phyloP scores from a whole-genome alignment of 208 protist genomes.

The Acanthamoeba royreba region DNA sequence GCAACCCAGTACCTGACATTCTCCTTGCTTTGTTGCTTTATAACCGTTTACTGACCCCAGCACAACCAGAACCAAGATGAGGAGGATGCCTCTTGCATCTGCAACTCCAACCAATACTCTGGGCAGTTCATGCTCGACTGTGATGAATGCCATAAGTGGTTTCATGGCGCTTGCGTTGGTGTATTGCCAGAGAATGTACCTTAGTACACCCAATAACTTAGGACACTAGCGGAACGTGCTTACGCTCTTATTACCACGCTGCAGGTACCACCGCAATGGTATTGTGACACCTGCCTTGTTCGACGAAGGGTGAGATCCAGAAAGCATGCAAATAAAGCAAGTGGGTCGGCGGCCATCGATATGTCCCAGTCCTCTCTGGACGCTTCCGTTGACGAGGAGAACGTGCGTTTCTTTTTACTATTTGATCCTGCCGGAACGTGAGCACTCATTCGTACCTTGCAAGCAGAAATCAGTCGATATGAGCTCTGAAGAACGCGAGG shows the following conservation, averaged over 20 bases:
- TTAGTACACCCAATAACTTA: background rate
- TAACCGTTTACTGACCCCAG: background rate
- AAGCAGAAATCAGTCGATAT: background rate
- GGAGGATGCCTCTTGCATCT: background rate
- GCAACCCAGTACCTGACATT: background rate
- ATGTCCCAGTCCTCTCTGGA: constrained; percentile 42
- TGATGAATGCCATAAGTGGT: constrained; percentile 50
- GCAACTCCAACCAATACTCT: background rate
- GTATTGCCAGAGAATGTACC: constrained; percentile 11
- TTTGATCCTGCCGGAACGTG: background rate
- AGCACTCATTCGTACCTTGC: background rate
- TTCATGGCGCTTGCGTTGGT: constrained; percentile 35
- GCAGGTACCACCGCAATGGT: background rate
- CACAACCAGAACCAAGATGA: background rate
- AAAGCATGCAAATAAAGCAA: background rate
- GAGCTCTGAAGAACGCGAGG: background rate
- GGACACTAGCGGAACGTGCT: background rate
- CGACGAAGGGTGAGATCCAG: constrained; percentile 10
- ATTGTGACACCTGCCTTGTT: constrained; percentile 38
- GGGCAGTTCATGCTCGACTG: constrained; percentile 42
- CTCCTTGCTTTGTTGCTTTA: background rate
- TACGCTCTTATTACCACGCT: background rate
- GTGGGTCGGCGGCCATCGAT: background rate
- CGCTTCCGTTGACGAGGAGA: background rate
- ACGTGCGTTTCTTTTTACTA: background rate